A percentile compares a stretch with the other conserved stretches of the same genome.
Evolutionary conservation across 2,329 filamentous ascomycete genomes (phyloP).

Genomic region (Ophiostoma sp.): DNA sequence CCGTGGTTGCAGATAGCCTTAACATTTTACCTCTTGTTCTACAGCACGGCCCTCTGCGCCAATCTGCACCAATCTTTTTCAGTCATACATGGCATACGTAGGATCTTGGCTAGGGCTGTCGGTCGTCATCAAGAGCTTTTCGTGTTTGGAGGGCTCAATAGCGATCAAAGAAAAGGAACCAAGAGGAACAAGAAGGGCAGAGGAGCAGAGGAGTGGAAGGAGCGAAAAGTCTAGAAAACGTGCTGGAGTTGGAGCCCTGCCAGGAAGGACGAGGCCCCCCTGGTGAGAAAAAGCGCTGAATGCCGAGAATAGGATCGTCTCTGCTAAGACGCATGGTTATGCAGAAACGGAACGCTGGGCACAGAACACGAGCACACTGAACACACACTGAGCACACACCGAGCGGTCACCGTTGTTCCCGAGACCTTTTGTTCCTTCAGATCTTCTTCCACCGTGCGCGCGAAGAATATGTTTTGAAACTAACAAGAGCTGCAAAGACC

Average conservation of each 20-base stretch:
- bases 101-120: background rate
- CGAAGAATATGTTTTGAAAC: background rate
- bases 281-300: background rate
- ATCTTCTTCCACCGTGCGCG: background rate
- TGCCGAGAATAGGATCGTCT: background rate
- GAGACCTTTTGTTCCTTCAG: no score
- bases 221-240: background rate
- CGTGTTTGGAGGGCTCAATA: background rate
- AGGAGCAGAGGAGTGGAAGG: no score
- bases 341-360: background rate
- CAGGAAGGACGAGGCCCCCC: no score
- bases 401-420: background rate
- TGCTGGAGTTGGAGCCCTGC: background rate
- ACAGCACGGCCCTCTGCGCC: background rate
- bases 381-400: background rate
- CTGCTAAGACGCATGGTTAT: background rate
- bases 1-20: background rate
- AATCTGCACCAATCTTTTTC: background rate
- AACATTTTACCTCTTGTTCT: background rate
- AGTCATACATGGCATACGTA: background rate
- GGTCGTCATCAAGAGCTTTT: background rate
- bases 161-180: background rate
- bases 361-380: background rate
- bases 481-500: background rate
- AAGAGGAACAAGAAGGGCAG: background rate